Base-by-base conservation (phyloP, 2,329 filamentous ascomycete species). In the Hymenoscyphus scutula region DNA sequence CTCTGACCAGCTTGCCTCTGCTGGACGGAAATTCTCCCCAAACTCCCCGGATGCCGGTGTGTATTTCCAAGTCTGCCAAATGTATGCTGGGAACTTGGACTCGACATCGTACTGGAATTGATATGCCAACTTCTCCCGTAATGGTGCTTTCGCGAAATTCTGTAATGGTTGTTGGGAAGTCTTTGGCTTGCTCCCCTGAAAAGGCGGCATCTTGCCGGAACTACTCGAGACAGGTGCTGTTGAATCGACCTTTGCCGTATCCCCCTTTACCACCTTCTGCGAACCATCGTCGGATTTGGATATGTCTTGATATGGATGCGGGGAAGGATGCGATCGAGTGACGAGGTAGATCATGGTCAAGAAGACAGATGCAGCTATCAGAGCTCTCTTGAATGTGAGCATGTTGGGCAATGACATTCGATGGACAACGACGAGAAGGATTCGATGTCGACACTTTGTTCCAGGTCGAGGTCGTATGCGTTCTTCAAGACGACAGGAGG, bases 41-140 rank as follows among this genome's bases (percentile, higher is more conserved):
- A 99, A 99, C 65, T 90, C 82, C 58, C 85, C 82, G 25, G 91
- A 89, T 1, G 88, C 84, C 0, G 94, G 93, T 0, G 87, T 90
- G 72, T 86, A 89, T 76, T 96, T 97, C 95, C 95, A 99, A 15
- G 95, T 99, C 81, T 99, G 95, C 95, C 95, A 99, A 74, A 99
- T 96, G 80, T 97, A 98, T 62, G 92, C 93, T 2, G 95, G 95
- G 76, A 98, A 98, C 76, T 94, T 96, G 70, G 82, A 77, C 73
- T 92, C 87, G 66, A 94, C 82, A 72, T 97, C 90, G 81, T 98
- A 99, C 23, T 93, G 92, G 77, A 95, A 98, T 70, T 96, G 90
- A 79, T 96, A 97, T 59, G 88, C 89, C 62, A 99, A 85, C 78
- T 95, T 97, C 79, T 84, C 89, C 81, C 80, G 82, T 59, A 93